Evolutionary conservation across 2,329 filamentous ascomycete species (phyloP), one percentile per base, ranked within the genome.

Genomic region (Metarhizium robertsii): DNA sequence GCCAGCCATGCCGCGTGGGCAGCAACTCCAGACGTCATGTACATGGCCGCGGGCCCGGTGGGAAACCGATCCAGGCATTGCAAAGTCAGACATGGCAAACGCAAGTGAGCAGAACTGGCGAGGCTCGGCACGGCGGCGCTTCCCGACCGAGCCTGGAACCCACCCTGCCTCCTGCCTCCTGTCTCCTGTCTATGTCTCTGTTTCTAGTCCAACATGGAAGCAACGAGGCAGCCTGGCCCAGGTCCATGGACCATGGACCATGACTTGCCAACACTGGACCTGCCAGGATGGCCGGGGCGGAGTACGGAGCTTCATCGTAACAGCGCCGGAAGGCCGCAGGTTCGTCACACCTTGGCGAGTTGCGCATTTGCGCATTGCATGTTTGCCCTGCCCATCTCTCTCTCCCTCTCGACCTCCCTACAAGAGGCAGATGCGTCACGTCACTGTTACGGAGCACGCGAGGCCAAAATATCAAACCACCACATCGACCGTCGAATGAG

Each of bases 261-360:
- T n/a, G 20, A 32, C 38, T 43, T 14, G 10, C 11, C 2, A 18
- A 6, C n/a, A 6, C 20, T 43, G 13, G 2, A 18, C 6, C n/a
- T 20, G 42, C 6, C n/a, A 6, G 42, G 8, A 16, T 46, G 42
- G 38, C 40, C 51, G 54, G 54, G 49, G 43, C 50, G 50, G 54
- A 36, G 47, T 18, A 55, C 56, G 53, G 50, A 53, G 50, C 56
- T 55, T 25, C 46, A 25, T 53, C 34, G 52, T 43, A 25, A 52
- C 50, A 55, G 34, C 50, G 29, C 51, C 56, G 55, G 55, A 50
- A 55, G 56, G 50, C 50, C 53, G 56, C 56, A 57, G 55, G 32
- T 40, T 43, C 30, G 56, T 55, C 50, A 46, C 40, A 55, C 50
- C 40, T 43, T 14, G 13, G 40, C 40, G 6, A 14, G 40, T 16